Evolutionary conservation across 495 filamentous ascomycete species (phyloP).

Genomic region (Bacidia rubella): DNA sequence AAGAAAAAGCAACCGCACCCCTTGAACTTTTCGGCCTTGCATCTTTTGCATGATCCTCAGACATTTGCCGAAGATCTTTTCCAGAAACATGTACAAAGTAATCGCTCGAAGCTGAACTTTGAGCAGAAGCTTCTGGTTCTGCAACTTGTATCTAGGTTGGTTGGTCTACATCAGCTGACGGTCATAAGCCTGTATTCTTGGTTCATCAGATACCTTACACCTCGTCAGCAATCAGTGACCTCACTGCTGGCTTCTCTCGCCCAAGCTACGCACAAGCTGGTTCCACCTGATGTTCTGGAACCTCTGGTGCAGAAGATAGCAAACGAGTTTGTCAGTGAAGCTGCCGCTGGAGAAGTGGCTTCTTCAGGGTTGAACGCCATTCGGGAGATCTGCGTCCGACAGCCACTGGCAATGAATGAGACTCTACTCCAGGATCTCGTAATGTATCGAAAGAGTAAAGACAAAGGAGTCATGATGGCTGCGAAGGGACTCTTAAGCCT

Average conservation of each 20-base stretch:
- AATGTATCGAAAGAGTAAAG: conserved; percentile 91
- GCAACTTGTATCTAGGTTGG: conserved; percentile 77
- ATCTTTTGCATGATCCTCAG: conserved; percentile 89
- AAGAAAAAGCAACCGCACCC: conserved; percentile 78
- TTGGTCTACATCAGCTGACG: conserved; percentile 83
- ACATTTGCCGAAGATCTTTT: conserved; percentile 87
- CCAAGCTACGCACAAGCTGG: conserved; percentile 78
- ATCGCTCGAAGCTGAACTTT: conserved; percentile 73
- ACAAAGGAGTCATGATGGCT: conserved; percentile 97
- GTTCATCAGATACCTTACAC: conserved; percentile 73
- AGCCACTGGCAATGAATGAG: conserved; percentile 89
- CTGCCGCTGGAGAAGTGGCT: conserved; percentile 77
- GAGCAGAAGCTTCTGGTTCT: conserved; percentile 81
- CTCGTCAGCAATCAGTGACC: conserved; percentile 83
- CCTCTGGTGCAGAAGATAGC: conserved; percentile 90
- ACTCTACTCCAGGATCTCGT: conserved; percentile 93
- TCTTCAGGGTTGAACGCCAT: conserved; percentile 91
- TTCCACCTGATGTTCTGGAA: conserved; percentile 87
- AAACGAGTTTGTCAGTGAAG: conserved; percentile 95
- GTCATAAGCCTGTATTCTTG: conserved; percentile 78
- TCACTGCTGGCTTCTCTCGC: conserved; percentile 88
- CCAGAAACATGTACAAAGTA: conserved; percentile 75
- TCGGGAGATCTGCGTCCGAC: conserved; percentile 79
- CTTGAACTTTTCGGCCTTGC: conserved; percentile 96
- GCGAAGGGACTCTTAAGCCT: conserved; percentile 79